Base-by-base conservation (phyloP, 331 rosid species). In the Erythrophleum ivorense region DNA sequence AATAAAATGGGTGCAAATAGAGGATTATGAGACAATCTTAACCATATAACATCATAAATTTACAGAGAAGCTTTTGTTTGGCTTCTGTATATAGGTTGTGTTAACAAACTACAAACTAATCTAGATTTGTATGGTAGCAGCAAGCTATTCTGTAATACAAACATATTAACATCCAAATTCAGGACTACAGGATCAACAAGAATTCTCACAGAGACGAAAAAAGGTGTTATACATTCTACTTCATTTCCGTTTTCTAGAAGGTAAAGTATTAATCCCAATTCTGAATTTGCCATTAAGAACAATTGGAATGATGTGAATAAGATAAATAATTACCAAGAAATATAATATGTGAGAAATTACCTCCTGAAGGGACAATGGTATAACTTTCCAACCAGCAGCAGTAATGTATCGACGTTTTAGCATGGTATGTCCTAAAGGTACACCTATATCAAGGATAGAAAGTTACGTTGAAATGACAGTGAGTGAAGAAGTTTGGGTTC, bases 371-470 rank as follows among this genome's bases (percentile, higher is more conserved):
- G 93, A 88, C 80, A 95, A 6, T 33, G 98, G 90, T 77, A 87
- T 62, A 29, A 86, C 84, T 83, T 90, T 90, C 98, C 98, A 95
- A 84, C 98, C 98, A 48, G 93, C 88, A 76, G 96, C 87, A 18
- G 93, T 86, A 52, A 95, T 71, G 82, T 88, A 90, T 77, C 98
- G 94, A 43, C 91, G 91, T 82, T 95, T 93, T 29, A 95, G 80
- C 84, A 86, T 83, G 16, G 98, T 92, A 84, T 95, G 98, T 59
- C 98, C 98, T 83, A 95, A 75, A 70, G 98, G 94, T 19, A 88
- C 85, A 78, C 91, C 98, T 95, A 85, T 41, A 64, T 31, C 66
- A 78, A 67, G 62, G 50, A 50, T 84, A 77, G 60, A 66, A 74
- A 77, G 13, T 78, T 19, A 60, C 16, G 53, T 77, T 8, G 48